Percentiles rank a stretch among this genome's conserved stretches.
Evolutionary conservation across 1,284 basidiomycete species (phyloP).

Genomic region (Wolfiporia cocos): DNA sequence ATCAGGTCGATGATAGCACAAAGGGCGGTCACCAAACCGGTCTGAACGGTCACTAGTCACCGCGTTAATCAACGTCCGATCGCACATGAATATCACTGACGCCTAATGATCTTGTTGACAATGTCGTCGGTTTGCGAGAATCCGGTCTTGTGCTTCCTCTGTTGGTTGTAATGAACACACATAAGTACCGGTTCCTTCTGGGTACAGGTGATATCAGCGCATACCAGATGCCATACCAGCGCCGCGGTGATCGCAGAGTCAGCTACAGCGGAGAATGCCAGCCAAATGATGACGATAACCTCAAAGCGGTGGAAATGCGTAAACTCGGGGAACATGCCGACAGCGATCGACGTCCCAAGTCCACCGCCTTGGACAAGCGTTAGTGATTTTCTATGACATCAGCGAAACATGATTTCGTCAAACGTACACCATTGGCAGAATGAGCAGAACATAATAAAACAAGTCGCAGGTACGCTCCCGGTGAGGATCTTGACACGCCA

Average conservation of each 20-base stretch:
- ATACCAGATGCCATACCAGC: slow-evolving; percentile 28
- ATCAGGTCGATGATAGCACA: slow-evolving; percentile 27
- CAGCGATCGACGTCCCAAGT: slow-evolving; percentile 29
- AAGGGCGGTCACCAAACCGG: slow-evolving; percentile 28
- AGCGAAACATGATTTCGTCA: no score
- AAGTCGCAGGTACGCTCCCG: slow-evolving; percentile 21
- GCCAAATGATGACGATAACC: slow-evolving; percentile 31
- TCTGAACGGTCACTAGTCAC: slow-evolving; percentile 28
- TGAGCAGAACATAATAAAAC: slow-evolving; percentile 21
- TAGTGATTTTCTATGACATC: no score
- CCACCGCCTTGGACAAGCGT: slow-evolving; percentile 22
- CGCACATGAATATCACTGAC: slow-evolving; percentile 22
- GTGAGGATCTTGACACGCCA: slow-evolving; percentile 36
- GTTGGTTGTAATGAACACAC: not conserved
- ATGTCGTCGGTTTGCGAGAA: slow-evolving; percentile 29
- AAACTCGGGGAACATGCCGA: slow-evolving; percentile 29
- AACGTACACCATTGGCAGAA: slow-evolving; percentile 26
- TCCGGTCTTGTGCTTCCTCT: slow-evolving; percentile 36
- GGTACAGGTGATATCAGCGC: not conserved
- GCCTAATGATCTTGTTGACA: slow-evolving; percentile 35
- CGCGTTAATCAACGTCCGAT: not conserved
- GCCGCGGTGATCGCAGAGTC: slow-evolving; percentile 26
- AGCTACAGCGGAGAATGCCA: slow-evolving; percentile 26
- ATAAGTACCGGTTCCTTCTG: not conserved
- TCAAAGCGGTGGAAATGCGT: slow-evolving; percentile 30